Base-by-base conservation (phyloP, 2,329 filamentous ascomycete genomes). In the Beauveria sp. region DNA sequence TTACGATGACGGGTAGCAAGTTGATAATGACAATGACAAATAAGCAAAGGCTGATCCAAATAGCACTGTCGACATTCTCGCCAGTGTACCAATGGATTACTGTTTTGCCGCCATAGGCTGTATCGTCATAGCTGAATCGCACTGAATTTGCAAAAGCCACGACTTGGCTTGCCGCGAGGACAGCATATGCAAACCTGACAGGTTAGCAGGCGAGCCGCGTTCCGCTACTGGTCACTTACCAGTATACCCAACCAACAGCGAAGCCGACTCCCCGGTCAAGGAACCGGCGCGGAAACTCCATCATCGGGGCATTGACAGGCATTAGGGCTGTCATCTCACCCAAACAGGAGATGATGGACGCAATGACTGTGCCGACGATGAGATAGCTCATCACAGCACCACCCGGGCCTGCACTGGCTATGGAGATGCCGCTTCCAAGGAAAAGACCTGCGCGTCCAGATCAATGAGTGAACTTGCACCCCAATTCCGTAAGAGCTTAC, bases 351-450 rank as follows among this genome's bases (percentile, higher is more conserved):
- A 77, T 75, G 3, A 76, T 74, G 1, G 75, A 74, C 2, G 73
- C 75, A 43, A 78, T 74, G 30, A 78, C 72, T 4, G 72, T 75
- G 26, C 75, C 76, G 67, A 77, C 76, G 22, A 79, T 68, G 1
- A 77, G 60, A 60, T 78, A 78, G 42, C 69, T 68, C 30, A 77
- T 62, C 26, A 77, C 70, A 16, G 75, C 72, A 22, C 74, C 74
- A 3, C 75, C 75, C 10, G 75, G 74, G 6, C 75, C 75, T 26
- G 73, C 75, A n/a, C 69, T 69, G 8, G 74, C 73, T 22, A 77
- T 68, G 0, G 74, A 75, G 61, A 65, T 69, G 6, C 75, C 75
- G 64, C 72, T 74, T 22, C 74, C 74, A 22, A 77, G 69, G 58
- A 77, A 77, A 5, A 77, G 68, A 16, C 73, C 73, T 74, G 43